phyloP scores from a whole-genome alignment of 192 early-diverging fungal genomes.

The Allomyces arbusculus region DNA sequence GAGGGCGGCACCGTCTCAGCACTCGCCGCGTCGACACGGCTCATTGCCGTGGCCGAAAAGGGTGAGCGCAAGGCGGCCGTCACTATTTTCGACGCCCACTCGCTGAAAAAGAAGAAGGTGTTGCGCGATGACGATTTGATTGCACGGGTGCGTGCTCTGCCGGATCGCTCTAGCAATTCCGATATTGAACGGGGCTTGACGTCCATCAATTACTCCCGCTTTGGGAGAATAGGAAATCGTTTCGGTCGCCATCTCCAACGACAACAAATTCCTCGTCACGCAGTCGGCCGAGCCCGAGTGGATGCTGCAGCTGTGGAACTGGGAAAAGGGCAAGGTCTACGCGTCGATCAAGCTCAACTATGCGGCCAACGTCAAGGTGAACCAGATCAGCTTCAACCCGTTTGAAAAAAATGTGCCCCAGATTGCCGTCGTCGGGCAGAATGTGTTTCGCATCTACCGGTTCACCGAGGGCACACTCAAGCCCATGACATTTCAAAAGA shows the following conservation, averaged over 20 bases:
- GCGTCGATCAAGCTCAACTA: slow-evolving; percentile 14
- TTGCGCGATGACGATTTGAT: slow-evolving; percentile 3
- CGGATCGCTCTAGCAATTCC: no score
- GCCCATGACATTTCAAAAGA: slow-evolving; percentile 18
- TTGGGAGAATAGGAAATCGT: slow-evolving; percentile 18
- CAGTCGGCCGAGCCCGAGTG: slow-evolving; percentile 17
- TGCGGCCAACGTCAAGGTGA: slow-evolving; percentile 15
- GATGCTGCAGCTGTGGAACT: slow-evolving; percentile 25
- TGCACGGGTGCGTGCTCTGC: no score
- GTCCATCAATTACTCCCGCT: neutral
- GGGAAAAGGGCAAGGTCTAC: slow-evolving; percentile 25
- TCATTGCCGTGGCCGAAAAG: slow-evolving; percentile 8
- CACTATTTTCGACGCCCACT: slow-evolving; percentile 5
- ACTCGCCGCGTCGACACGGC: slow-evolving; percentile 5
- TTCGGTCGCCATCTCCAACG: slow-evolving; percentile 18
- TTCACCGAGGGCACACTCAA: slow-evolving; percentile 24
- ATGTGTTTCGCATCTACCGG: slow-evolving; percentile 19
- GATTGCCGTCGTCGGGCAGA: slow-evolving; percentile 23
- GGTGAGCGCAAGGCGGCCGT: slow-evolving; percentile 1
- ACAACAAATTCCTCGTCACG: slow-evolving; percentile 19
- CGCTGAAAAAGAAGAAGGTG: slow-evolving; percentile 10
- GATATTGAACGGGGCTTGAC: slow-evolving; percentile 1
- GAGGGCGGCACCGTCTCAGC: slow-evolving; percentile 24
- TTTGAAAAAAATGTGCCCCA: slow-evolving; percentile 17
- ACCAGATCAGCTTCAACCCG: slow-evolving; percentile 24